Evolutionary conservation across 169 alveolate species (phyloP).

Genomic region (Plasmodium gaboni): DNA sequence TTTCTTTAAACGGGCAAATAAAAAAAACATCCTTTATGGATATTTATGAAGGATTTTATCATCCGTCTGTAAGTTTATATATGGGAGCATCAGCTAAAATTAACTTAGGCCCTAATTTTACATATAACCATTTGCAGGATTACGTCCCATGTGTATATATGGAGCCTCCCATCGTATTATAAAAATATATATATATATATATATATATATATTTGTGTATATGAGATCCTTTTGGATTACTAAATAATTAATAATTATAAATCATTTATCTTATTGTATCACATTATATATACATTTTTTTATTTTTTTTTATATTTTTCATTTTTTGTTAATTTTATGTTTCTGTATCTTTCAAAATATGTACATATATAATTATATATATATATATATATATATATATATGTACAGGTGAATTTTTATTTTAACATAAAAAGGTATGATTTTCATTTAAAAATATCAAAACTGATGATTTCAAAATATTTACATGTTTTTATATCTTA

Average conservation of each 20-base stretch:
- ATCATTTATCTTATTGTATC: slow-evolving; percentile 2
- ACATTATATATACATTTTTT: neutral
- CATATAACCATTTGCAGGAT: slow-evolving; percentile 77
- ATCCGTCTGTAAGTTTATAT: slow-evolving; percentile 89
- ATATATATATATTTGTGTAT: neutral
- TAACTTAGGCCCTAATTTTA: slow-evolving; percentile 84
- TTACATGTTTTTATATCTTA: too few relatives aligned
- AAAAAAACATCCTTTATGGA: slow-evolving; percentile 77
- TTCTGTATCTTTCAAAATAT: neutral
- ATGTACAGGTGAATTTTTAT: too few relatives aligned
- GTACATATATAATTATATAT: neutral
- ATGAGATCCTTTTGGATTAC: slow-evolving; percentile 1
- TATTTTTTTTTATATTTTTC: neutral
- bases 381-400: neutral
- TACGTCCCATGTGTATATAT: slow-evolving; percentile 79
- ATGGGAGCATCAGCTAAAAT: slow-evolving; percentile 90
- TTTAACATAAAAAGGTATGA: too few relatives aligned
- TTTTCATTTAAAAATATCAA: too few relatives aligned
- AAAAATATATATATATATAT: slow-evolving; percentile 4
- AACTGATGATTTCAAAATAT: too few relatives aligned
- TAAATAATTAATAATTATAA: slow-evolving; percentile 1
- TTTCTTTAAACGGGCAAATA: slow-evolving; percentile 88
- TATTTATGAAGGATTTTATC: slow-evolving; percentile 87
- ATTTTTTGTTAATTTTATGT: neutral
- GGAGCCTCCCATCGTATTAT: slow-evolving; percentile 78